Evolutionary conservation across 331 rosid genomes (phyloP), one percentile per base, ranked within the genome.

Genomic region (Quercus tomentella): DNA sequence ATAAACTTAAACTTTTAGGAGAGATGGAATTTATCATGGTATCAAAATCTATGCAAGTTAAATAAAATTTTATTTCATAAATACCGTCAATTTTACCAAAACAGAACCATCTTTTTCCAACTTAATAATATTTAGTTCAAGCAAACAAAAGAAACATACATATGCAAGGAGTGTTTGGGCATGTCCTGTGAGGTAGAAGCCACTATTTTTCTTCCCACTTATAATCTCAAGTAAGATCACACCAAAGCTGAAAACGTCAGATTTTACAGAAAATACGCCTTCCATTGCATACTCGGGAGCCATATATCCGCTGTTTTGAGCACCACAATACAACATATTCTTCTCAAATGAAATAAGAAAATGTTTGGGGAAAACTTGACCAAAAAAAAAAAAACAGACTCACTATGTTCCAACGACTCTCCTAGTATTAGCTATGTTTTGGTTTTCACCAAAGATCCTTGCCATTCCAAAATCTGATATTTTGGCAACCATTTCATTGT

Each of bases 201-300:
- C 61, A 0, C 54, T 78, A 16, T 87, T 86, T 57, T 71, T 86
- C 69, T 37, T 86, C 26, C 96, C 91, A 9, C 87, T 84, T 66
- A 84, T 80, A 75, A 88, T 88, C 85, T 88, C 90, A 60, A 90
- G 75, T 60, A 86, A 45, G 57, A 90, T 83, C 17, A 86, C 80
- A 14, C 90, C 93, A 51, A 82, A 90, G 8, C 92, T 82, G 28
- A 77, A 89, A 66, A 91, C 88, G 55, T 91, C 91, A 0, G 93
- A 88, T 76, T 91, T 89, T 1, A 82, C 45, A 0, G 89, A 91
- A 55, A 86, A 89, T 26, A 81, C 70, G 68, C 90, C 91, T 4
- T 85, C 67, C 87, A 87, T 83, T 26, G 91, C 91, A 77, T 92
- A 92, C 56, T 92, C 91, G 0, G 97, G 94, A 61, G 97, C 80